Base-by-base conservation (phyloP, 148 eudicot genomes). In the Spergularia bocconei region DNA sequence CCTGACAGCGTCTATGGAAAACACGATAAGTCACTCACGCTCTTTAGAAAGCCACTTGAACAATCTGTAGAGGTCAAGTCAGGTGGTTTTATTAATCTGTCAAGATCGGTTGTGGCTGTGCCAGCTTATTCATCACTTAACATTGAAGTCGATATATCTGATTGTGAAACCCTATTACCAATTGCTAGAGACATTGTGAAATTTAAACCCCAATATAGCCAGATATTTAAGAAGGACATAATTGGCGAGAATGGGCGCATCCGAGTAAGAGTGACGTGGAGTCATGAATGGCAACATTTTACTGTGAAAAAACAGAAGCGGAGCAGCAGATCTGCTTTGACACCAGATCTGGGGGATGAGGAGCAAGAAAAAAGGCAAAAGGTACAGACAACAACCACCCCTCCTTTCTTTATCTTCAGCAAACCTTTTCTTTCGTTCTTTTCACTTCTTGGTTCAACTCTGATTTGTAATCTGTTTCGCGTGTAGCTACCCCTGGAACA, bases 251-350 rank as follows among this genome's bases (percentile, higher is more conserved):
- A 69, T 69, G 72, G 72, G 58, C 58, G 57, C 2, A 50, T 69
- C 11, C 36, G 72, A 69, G 72, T 69, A 57, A 57, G 72, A 48
- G 72, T 69, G 29, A 25, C 7, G 17, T 69, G 72, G 72, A 53
- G 33, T 20, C 11, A 69, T 13, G 72, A 38, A 19, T 69, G 51
- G 23, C 29, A 69, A 15, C 41, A 47, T 29, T 29, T 29, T 29
- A 48, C 55, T 13, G 47, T 10, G 48, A 11, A 67, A 14, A 48
- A 54, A 2, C 21, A 67, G 55, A 17, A 51, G 51, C 55, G 47
- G 54, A 47, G 48, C n/a, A 13, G 55, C 33, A 29, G 33, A 29
- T 29, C 33, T 29, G 33, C 33, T 29, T 29, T 29, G 14, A 39
- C 51, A 9, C 20, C n/a, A 39, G 69, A 66, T 51, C 39, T 44